Evolutionary conservation across 768 basidiomycete genomes (phyloP).

Genomic region (Naganishia randhawae): DNA sequence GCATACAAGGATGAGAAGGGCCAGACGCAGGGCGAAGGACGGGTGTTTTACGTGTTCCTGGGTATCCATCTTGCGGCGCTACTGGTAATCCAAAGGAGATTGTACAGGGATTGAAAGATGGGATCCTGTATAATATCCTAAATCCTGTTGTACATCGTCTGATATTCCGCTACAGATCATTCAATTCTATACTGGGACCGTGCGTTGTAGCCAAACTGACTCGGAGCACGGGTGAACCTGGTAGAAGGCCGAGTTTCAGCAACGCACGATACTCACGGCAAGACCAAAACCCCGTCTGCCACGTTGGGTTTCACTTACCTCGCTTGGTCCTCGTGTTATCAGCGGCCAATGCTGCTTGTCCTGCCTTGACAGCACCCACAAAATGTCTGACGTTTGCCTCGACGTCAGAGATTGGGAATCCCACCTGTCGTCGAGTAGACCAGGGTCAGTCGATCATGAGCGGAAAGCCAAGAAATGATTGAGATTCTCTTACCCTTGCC

Average conservation of each 20-base stretch:
- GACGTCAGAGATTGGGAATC: slow-evolving; percentile 71
- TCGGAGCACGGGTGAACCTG: slow-evolving; percentile 72
- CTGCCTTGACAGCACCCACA: slow-evolving; percentile 51
- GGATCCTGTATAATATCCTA: background rate
- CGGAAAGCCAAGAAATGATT: slow-evolving; percentile 11
- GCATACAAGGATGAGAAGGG: slow-evolving; percentile 46
- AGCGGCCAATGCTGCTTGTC: slow-evolving; percentile 50
- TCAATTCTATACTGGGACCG: slow-evolving; percentile 84
- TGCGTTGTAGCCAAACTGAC: slow-evolving; percentile 79
- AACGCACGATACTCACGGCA: background rate
- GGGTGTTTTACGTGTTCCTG: slow-evolving; percentile 83
- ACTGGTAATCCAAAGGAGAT: slow-evolving; percentile 35
- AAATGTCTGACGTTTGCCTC: slow-evolving; percentile 75
- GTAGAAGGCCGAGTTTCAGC: background rate
- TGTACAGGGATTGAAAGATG: slow-evolving; percentile 19
- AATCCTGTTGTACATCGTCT: no score
- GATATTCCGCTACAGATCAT: slow-evolving; percentile 59
- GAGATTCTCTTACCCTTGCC: slow-evolving; percentile 35
- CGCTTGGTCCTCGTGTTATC: slow-evolving; percentile 62
- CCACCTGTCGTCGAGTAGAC: slow-evolving; percentile 55
- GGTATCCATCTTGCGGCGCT: slow-evolving; percentile 53
- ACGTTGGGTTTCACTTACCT: no score
- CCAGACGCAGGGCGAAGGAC: slow-evolving; percentile 63
- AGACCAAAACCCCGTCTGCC: no score
- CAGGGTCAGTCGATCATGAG: background rate